A percentile compares a stretch with the other conserved stretches of the same genome.
These are phyloP conservation scores for Thraustochytrium sp. DNA, from an alignment of 352 stramenopile species.

Conservation along the genomic window DNA sequence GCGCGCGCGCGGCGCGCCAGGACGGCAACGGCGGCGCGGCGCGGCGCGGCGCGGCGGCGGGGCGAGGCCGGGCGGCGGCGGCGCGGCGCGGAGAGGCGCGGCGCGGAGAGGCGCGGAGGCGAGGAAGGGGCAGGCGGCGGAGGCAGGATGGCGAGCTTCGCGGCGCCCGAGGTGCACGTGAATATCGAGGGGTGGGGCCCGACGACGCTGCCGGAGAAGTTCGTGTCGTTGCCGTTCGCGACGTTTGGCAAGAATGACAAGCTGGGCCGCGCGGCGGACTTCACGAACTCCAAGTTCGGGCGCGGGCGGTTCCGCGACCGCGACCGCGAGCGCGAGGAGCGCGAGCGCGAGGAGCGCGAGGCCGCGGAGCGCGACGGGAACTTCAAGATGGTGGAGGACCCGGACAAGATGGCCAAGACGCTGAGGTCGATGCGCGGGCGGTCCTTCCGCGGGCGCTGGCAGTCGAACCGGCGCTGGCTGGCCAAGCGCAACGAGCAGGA, in stretches of 20 bases:
- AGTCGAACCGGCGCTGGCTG: conserved; percentile 13
- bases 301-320: conserved; percentile 31
- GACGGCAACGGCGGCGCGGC: no score
- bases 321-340: conserved; percentile 56
- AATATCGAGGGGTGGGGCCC: conserved; percentile 74
- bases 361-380: neutral
- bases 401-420: conserved; percentile 56
- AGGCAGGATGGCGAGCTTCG: conserved; percentile 34
- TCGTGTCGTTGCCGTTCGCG: conserved; percentile 85
- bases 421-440: conserved; percentile 10
- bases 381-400: conserved; percentile 47
- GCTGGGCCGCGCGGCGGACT: conserved; percentile 85
- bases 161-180: conserved; percentile 65
- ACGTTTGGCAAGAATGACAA: conserved; percentile 92
- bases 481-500: conserved; percentile 22
- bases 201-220: conserved; percentile 74
- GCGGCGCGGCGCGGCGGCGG: no score
- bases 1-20: no score
- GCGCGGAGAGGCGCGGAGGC: no score
- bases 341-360: conserved; percentile 1
- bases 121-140: neutral
- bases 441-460: conserved; percentile 9
- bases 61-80: no score
- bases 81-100: no score
- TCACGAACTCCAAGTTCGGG: conserved; percentile 60